Conservation (phyloP, 768 basidiomycete species). For the Collybia sp. region DNA sequence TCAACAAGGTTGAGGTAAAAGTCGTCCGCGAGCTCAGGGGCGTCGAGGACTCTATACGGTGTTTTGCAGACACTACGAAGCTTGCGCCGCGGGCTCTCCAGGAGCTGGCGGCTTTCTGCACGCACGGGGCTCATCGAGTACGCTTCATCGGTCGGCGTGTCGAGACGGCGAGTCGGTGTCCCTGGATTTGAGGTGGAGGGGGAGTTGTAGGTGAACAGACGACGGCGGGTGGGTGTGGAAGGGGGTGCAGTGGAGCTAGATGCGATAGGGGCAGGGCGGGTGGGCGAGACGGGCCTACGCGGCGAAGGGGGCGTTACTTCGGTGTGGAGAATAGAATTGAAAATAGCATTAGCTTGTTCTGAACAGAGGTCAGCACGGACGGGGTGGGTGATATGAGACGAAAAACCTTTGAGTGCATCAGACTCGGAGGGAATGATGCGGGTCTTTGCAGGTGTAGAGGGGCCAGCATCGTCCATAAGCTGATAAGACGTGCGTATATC, state of each 20-base stretch:
- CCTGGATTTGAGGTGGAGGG: conserved; percentile 55
- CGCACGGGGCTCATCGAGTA: conserved; percentile 92
- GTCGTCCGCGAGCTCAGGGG: conserved; percentile 95
- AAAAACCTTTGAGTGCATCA: conserved; percentile 71
- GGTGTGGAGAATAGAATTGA: conserved; percentile 70
- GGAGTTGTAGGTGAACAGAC: conserved; percentile 66
- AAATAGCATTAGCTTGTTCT: conserved; percentile 86
- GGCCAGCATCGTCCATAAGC: conserved; percentile 54
- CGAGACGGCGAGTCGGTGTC: conserved; percentile 59
- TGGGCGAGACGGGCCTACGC: conserved; percentile 57
- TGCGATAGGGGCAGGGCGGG: conserved; percentile 36
- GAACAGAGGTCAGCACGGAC: conserved; percentile 4
- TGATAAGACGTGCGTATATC: conserved; percentile 68
- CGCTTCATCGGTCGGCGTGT: conserved; percentile 81
- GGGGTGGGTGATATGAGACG: not conserved
- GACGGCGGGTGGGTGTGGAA: conserved; percentile 49
- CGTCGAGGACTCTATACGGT: conserved; percentile 94
- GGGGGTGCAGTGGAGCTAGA: conserved; percentile 38
- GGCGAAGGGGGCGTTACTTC: conserved; percentile 75
- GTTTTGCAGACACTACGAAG: conserved; percentile 88
- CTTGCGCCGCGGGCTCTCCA: conserved; percentile 80
- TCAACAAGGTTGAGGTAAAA: conserved; percentile 98
- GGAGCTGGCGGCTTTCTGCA: conserved; percentile 72
- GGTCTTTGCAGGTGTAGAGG: conserved; percentile 56
- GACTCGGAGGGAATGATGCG: conserved; percentile 65